Conservation (phyloP, 805 yeast genomes). For the Brettanomyces sp. region DNA sequence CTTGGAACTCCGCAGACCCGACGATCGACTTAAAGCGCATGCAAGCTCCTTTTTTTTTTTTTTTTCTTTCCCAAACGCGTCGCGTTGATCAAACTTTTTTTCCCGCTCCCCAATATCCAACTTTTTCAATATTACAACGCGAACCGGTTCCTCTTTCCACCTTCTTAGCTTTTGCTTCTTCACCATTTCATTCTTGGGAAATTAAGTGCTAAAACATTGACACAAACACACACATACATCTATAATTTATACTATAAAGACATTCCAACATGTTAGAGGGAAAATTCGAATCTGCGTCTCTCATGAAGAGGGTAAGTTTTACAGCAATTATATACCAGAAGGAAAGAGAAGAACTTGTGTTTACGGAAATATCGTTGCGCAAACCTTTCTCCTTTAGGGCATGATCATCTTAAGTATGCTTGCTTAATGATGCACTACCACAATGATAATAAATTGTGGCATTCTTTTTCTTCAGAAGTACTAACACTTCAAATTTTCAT, state of each 20-base stretch:
- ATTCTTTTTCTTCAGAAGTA: slow-evolving; percentile 4
- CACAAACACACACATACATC: too few relatives aligned
- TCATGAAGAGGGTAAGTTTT: slow-evolving; percentile 62
- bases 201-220: background rate
- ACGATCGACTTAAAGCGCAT: too few relatives aligned
- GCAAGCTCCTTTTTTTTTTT: too few relatives aligned
- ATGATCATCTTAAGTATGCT: background rate
- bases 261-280: slow-evolving; percentile 76
- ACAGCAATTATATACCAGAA: too few relatives aligned
- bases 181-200: background rate
- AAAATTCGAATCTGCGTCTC: slow-evolving; percentile 85
- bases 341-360: too few relatives aligned
- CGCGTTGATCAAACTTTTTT: background rate
- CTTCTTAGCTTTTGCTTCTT: background rate
- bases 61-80: background rate
- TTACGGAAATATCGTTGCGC: too few relatives aligned
- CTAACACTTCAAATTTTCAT: too few relatives aligned
- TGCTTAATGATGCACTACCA: background rate
- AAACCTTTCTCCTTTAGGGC: too few relatives aligned
- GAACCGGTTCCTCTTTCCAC: background rate
- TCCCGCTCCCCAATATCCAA: background rate
- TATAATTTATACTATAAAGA: too few relatives aligned
- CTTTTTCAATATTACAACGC: background rate
- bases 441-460: background rate
- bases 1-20: too few relatives aligned